Evolutionary conservation across 2,329 filamentous ascomycete genomes (phyloP), one percentile per base, ranked within the genome.

Genomic region (Cladophialophora carrionii): DNA sequence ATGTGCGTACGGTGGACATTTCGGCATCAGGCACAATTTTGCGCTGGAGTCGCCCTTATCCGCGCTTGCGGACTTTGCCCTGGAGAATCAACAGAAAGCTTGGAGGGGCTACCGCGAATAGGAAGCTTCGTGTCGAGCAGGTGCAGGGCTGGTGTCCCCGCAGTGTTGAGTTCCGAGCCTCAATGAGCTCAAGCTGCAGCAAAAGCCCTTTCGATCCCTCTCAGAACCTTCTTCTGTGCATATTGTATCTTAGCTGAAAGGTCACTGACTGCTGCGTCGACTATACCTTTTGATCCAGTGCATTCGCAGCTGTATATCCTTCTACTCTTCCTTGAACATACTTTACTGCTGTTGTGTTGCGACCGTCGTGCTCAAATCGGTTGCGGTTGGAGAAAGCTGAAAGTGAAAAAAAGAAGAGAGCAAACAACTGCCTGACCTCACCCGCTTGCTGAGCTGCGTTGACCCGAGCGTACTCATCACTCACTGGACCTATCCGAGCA

Each of bases 1-100:
- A 62, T 58, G 61, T 68, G 64, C 70, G 70, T 66, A 68, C 59
- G 56, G 65, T 60, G 14, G 66, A 64, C 66, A 68, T 68, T n/a
- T 52, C 56, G n/a, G 5, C 26, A 2, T 20, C 26, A 54, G 31
- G 52, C 29, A 26, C 51, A 54, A 32, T 17, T 51, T 51, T 24
- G 20, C 17, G 5, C 20, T 3, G 12, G 4, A 51, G 7, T 51
- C 6, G 48, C 22, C 48, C 48, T 29, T 51, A 29, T 54, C 29
- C 29, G n/a, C n/a, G 17, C 31, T 34, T 41, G 29, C 46, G 17
- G 31, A 26, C 29, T 54, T 54, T 32, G 29, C 52, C 46, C 46
- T 57, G 37, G 53, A 52, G 26, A 53, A 41, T 26, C 22, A 55
- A 60, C 31, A 10, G 59, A 48, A 51, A 61, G 26, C 26, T 34